Conservation (phyloP, 169 alveolate species). For the Eimeria praecox region DNA sequence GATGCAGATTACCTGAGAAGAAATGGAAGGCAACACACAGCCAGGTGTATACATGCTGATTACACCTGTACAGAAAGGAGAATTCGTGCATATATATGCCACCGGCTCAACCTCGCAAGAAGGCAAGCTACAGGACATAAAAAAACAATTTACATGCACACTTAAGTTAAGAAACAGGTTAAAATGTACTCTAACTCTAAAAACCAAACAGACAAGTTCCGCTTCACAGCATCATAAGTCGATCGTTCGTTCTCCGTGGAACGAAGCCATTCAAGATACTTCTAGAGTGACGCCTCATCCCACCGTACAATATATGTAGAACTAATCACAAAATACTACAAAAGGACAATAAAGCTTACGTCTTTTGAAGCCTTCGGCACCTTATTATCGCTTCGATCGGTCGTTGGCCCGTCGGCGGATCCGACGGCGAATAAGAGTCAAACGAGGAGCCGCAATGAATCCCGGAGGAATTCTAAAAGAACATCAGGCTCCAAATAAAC, state of each 20-base stretch:
- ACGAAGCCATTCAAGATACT: neutral
- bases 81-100: neutral
- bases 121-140: neutral
- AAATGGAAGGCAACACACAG: neutral
- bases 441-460: neutral
- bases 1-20: neutral
- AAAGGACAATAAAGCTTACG: neutral
- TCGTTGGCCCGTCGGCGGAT: conserved; percentile 12
- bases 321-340: neutral
- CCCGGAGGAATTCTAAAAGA: neutral
- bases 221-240: neutral
- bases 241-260: neutral
- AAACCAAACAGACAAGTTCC: neutral
- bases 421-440: neutral
- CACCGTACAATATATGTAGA: neutral
- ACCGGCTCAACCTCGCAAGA: neutral
- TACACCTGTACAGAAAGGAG: no score
- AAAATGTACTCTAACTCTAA: neutral
- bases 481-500: neutral
- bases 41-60: neutral
- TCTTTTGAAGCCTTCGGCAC: neutral
- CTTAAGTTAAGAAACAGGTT: no score
- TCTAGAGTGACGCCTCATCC: neutral
- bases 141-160: neutral
- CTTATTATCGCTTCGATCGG: neutral